phyloP scores from a whole-genome alignment of 2,329 filamentous ascomycete genomes.

The Fusarium solani-melongenae region DNA sequence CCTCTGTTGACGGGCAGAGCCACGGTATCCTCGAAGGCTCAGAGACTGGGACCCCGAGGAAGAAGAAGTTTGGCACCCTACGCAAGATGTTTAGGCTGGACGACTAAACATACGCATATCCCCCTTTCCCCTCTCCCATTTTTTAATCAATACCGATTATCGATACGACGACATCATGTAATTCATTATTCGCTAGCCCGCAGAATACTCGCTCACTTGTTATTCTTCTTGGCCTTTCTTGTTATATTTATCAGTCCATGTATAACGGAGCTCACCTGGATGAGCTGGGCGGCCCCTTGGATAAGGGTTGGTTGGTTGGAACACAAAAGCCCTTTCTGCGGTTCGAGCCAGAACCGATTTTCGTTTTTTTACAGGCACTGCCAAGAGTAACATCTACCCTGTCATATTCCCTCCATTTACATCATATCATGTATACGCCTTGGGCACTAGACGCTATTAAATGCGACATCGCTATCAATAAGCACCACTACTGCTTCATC shows the following conservation, averaged over 20 bases:
- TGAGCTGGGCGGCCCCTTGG: neutral
- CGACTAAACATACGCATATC: constrained; percentile 49
- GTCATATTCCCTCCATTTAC: neutral
- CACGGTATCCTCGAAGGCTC: constrained; percentile 14
- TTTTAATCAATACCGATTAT: neutral
- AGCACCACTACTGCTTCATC: neutral
- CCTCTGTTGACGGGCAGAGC: constrained; percentile 13
- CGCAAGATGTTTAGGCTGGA: constrained; percentile 71
- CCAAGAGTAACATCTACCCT: constrained; percentile 29
- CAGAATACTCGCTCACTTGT: constrained; percentile 20
- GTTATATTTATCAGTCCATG: neutral
- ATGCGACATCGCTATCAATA: neutral
- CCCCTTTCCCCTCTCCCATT: neutral
- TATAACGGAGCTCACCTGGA: neutral
- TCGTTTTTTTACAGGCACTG: neutral
- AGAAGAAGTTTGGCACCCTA: constrained; percentile 76
- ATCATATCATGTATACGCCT: neutral
- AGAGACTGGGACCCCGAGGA: constrained; percentile 49
- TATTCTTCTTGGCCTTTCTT: neutral
- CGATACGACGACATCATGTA: neutral
- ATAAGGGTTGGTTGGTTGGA: constrained; percentile 8
- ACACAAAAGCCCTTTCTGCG: neutral
- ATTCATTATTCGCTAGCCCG: neutral
- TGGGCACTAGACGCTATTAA: constrained; percentile 12
- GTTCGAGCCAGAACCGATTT: constrained; percentile 1